Conservation (phyloP, 345 rosid species). For the Citrus inodora region DNA sequence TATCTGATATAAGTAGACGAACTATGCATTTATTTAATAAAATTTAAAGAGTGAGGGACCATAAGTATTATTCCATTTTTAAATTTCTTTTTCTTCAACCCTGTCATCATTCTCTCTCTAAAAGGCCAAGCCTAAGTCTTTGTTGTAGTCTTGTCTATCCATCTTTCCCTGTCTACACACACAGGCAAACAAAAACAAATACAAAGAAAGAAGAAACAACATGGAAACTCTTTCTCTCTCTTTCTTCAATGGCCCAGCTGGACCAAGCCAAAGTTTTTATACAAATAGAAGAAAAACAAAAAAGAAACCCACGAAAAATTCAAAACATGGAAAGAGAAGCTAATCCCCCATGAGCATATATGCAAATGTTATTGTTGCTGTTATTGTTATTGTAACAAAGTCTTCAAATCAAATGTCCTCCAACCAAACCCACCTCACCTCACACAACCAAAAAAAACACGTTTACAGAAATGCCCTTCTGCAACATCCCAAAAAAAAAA, state of each 20-base stretch:
- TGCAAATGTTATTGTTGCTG: conserved; percentile 1
- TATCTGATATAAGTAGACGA: too few relatives aligned
- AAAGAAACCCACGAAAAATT: conserved; percentile 2
- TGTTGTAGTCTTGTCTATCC: neutral
- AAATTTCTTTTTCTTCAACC: neutral
- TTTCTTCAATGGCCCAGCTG: conserved; percentile 61
- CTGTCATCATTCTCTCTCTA: neutral
- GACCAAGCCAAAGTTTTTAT: conserved; percentile 36
- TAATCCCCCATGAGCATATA: neutral
- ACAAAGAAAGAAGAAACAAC: conserved; percentile 18
- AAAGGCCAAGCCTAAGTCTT: neutral
- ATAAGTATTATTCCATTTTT: neutral
- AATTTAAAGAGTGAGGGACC: neutral
- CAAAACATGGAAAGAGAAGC: conserved; percentile 16
- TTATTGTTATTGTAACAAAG: neutral
- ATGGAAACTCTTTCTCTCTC: conserved; percentile 28
- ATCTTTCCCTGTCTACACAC: neutral
- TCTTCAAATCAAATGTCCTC: conserved; percentile 37
- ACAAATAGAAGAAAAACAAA: conserved; percentile 12
- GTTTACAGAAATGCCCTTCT: conserved; percentile 58
- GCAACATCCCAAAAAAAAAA: conserved; percentile 55
- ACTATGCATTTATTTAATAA: too few relatives aligned
- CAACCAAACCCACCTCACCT: conserved; percentile 55
- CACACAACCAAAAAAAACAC: conserved; percentile 13
- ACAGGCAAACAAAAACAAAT: neutral